Base-by-base conservation (phyloP, 768 basidiomycete species). In the Boletus sp. region DNA sequence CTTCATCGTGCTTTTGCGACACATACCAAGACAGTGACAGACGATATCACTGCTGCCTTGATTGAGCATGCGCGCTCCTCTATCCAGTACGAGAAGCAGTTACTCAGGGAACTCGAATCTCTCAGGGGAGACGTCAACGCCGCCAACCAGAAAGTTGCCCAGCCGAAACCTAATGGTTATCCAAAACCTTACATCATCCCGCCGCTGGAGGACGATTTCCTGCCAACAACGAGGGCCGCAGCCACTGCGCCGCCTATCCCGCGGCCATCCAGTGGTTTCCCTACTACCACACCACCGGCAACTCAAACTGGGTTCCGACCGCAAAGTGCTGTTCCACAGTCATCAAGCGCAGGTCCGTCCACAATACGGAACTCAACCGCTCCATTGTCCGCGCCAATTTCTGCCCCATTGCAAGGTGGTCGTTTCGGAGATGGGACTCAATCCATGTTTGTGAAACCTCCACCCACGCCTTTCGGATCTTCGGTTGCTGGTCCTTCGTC, bases 31-130 rank as follows among this genome's bases (percentile, higher is more conserved):
- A 83, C 89, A 60, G 90, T 94, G 30, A 90, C 96, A 52, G 91
- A 95, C 54, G 97, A 99, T 70, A 82, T 98, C 52, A 91, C 91
- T 17, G 80, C 90, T 20, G 90, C 94, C 0, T 76, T 98, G 52
- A 85, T 98, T 46, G 94, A 98, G 71, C 94, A 98, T 72, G 92
- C 92, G 17, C 87, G 95, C 24, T 89, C 94, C 17, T 87, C 88
- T 29, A 85, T 98, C 64, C 85, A 94, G 79, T 97, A 94, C 67
- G 95, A 98, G 70, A 83, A 87, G 60, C 93, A 95, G 68, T 77
- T 90, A 15, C 77, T 98, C 52, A 83, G 87, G 48, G 96, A 98
- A 70, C 77, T 97, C 20, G 95, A 98, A 70, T 81, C 90, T 20
- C 82, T 98, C 33, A 80, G 84, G 53, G 82, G 80, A 2, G 95